A percentile compares a stretch with the other conserved stretches of the same genome.
Evolutionary conservation across 2,329 filamentous ascomycete genomes (phyloP).

Genomic region (Xylaria sp.): DNA sequence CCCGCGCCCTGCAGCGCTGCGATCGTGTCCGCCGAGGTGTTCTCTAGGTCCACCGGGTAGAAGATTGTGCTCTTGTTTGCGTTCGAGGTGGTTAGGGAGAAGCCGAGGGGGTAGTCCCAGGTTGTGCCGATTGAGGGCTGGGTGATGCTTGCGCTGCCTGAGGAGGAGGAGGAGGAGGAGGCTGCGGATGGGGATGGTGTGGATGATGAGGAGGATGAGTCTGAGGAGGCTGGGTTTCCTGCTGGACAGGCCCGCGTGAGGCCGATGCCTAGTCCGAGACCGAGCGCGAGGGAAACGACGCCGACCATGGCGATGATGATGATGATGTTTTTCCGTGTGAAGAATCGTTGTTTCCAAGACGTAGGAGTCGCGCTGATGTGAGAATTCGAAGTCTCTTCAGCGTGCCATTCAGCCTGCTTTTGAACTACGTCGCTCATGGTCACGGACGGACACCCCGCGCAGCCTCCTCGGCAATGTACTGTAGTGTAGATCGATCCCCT

Average conservation of each 20-base stretch:
- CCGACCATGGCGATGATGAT: conserved; percentile 28
- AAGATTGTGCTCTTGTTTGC: conserved; percentile 33
- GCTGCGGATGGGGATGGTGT: conserved; percentile 16
- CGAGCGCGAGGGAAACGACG: conserved; percentile 28
- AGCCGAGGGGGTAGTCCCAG: conserved; percentile 40
- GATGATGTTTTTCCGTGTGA: conserved; percentile 26
- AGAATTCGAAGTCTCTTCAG: conserved; percentile 56
- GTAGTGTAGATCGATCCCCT: background rate
- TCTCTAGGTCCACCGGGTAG: conserved; percentile 37
- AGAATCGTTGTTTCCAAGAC: conserved; percentile 11
- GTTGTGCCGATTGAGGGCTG: conserved; percentile 33
- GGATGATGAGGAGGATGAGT: conserved; percentile 1
- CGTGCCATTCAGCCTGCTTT: conserved; percentile 27
- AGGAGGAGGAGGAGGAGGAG: background rate
- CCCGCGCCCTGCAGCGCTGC: conserved; percentile 28
- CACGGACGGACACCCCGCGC: background rate
- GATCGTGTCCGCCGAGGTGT: conserved; percentile 31
- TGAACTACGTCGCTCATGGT: conserved; percentile 22
- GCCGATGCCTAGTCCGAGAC: conserved; percentile 36
- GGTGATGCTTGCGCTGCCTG: conserved; percentile 16
- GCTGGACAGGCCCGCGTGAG: conserved; percentile 25
- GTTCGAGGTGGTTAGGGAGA: conserved; percentile 31
- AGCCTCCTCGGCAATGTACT: background rate
- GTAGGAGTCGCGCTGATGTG: conserved; percentile 8
- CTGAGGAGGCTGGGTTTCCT: background rate